phyloP scores from a whole-genome alignment of 176 grass and related monocot species.

The Areca catechu region DNA sequence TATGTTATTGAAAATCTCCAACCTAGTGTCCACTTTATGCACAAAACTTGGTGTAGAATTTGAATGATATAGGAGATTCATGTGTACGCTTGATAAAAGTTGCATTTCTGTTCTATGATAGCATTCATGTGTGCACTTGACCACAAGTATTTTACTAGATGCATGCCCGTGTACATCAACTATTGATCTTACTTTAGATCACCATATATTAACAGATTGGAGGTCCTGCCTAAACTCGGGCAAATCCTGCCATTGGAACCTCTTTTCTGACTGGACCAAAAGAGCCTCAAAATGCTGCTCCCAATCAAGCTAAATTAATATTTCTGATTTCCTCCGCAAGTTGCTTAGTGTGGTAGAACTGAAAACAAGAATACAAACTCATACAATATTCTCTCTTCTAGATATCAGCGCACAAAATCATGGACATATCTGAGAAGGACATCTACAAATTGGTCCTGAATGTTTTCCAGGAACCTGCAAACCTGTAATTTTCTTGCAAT shows the following conservation, averaged over 20 bases:
- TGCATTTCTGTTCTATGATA: no score
- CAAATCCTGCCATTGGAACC: conserved; percentile 24
- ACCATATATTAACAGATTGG: conserved; percentile 27
- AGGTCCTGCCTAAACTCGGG: conserved; percentile 11
- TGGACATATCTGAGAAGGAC: conserved; percentile 35
- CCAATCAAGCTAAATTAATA: conserved; percentile 21
- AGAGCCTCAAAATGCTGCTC: conserved; percentile 26
- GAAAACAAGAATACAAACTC: no score
- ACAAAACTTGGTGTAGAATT: no score
- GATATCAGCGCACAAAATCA: conserved; percentile 10
- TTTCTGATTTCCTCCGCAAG: not conserved
- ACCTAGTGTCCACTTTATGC: no score
- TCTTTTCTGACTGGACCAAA: conserved; percentile 22
- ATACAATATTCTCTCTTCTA: not conserved
- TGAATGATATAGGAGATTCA: no score
- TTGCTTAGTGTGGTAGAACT: no score
- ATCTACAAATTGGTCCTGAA: conserved; percentile 43
- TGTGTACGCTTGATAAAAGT: no score
- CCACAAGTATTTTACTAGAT: no score
- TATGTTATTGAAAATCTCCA: no score
- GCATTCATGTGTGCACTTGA: no score
- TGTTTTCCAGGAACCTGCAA: conserved; percentile 71
- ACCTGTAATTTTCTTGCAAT: conserved; percentile 38
- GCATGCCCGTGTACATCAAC: not conserved
- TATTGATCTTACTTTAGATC: not conserved